phyloP scores from a whole-genome alignment of 2,329 filamentous ascomycete species.

The Cytospora chrysosperma region DNA sequence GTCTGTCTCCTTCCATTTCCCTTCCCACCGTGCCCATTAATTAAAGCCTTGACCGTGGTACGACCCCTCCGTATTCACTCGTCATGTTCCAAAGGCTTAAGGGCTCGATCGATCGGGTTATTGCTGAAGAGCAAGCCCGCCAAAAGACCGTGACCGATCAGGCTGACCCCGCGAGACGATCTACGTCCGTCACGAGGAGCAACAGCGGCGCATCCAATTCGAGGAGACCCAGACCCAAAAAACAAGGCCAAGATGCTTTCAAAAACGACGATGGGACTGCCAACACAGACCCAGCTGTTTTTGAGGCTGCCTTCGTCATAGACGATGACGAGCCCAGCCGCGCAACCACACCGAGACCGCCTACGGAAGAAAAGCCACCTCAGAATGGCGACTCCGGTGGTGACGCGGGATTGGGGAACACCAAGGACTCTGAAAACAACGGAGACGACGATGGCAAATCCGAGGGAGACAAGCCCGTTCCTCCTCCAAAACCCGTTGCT shows the following conservation, averaged over 20 bases:
- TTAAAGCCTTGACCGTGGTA: neutral
- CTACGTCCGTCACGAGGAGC: slow-evolving; percentile 43
- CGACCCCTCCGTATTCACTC: neutral
- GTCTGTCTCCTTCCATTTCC: neutral
- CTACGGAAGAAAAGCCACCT: slow-evolving; percentile 17
- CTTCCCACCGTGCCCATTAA: neutral
- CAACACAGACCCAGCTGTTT: slow-evolving; percentile 81
- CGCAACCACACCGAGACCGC: slow-evolving; percentile 26
- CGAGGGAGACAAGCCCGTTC: slow-evolving; percentile 18
- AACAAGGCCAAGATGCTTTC: slow-evolving; percentile 37
- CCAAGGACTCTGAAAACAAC: slow-evolving; percentile 23
- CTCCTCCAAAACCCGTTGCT: slow-evolving; percentile 25
- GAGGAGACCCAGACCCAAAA: slow-evolving; percentile 41
- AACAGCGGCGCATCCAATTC: slow-evolving; percentile 35
- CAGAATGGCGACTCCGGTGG: slow-evolving; percentile 14
- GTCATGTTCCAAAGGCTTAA: slow-evolving; percentile 64
- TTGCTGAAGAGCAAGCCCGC: slow-evolving; percentile 87
- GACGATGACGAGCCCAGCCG: slow-evolving; percentile 69
- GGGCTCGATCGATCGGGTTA: slow-evolving; percentile 80
- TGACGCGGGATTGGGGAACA: slow-evolving; percentile 28
- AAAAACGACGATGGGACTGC: slow-evolving; percentile 39
- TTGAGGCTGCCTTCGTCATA: slow-evolving; percentile 81
- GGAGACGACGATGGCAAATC: slow-evolving; percentile 18
- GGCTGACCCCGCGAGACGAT: slow-evolving; percentile 34
- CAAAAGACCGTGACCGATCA: slow-evolving; percentile 56